These are phyloP conservation scores for Aspergillus eucalypticola DNA, from an alignment of 2,329 filamentous ascomycete genomes.

Conservation along the genomic window DNA sequence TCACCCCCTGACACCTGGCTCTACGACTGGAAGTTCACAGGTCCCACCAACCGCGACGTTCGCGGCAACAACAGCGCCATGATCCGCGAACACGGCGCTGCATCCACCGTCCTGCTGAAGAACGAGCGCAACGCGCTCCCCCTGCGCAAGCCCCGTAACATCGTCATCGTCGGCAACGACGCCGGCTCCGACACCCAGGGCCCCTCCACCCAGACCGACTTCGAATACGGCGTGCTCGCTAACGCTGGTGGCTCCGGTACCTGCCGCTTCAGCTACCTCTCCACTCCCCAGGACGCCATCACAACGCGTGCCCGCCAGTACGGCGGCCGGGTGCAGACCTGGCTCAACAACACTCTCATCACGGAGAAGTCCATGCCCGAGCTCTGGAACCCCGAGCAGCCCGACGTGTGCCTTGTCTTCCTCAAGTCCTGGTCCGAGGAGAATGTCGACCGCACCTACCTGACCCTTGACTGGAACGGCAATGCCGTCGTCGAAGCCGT, in stretches of 20 bases:
- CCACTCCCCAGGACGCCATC: slow-evolving; percentile 32
- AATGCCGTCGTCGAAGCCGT: slow-evolving; percentile 81
- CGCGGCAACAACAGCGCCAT: slow-evolving; percentile 66
- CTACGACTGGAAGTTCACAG: slow-evolving; percentile 20
- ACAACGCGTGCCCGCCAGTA: slow-evolving; percentile 25
- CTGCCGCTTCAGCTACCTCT: slow-evolving; percentile 27
- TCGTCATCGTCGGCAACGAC: slow-evolving; percentile 55
- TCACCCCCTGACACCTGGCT: slow-evolving; percentile 16
- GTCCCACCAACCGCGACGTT: slow-evolving; percentile 54
- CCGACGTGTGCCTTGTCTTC: slow-evolving; percentile 67
- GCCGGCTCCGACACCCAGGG: slow-evolving; percentile 40
- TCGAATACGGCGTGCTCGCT: slow-evolving; percentile 21
- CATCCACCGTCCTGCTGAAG: slow-evolving; percentile 71
- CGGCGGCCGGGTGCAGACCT: slow-evolving; percentile 25
- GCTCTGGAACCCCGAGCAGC: slow-evolving; percentile 31
- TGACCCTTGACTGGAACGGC: slow-evolving; percentile 70
- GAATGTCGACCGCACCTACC: slow-evolving; percentile 64
- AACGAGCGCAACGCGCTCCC: slow-evolving; percentile 53
- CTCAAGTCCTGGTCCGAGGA: slow-evolving; percentile 79
- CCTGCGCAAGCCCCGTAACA: slow-evolving; percentile 48
- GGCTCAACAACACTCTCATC: slow-evolving; percentile 24
- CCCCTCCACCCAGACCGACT: slow-evolving; percentile 11
- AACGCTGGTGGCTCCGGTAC: slow-evolving; percentile 21
- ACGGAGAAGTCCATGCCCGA: slow-evolving; percentile 3
- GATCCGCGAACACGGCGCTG: slow-evolving; percentile 72